phyloP scores from a whole-genome alignment of 441 rosid genomes.

The Corymbia calophylla region DNA sequence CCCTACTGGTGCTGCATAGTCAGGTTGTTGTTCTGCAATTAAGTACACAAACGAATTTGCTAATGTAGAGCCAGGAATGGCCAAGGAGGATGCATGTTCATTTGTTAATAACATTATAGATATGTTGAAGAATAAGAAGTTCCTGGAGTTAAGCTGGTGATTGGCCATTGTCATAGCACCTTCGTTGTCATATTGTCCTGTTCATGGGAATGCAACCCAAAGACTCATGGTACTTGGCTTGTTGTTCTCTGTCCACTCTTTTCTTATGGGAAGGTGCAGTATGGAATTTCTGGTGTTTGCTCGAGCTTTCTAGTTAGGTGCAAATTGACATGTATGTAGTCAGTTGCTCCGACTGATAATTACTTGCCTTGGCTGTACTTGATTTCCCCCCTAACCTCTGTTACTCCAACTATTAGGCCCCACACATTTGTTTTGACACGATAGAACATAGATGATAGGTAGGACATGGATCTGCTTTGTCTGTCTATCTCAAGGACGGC shows the following conservation, averaged over 20 bases:
- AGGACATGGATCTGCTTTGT: neutral
- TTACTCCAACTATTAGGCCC: neutral
- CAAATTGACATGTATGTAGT: neutral
- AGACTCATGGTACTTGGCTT: neutral
- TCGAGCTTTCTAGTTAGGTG: neutral
- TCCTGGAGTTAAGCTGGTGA: neutral
- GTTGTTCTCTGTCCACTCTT: neutral
- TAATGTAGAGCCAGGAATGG: neutral
- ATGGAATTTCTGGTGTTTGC: neutral
- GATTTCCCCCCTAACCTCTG: neutral
- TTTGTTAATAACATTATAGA: neutral
- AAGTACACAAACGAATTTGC: neutral
- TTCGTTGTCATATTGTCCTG: neutral
- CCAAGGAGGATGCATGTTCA: neutral
- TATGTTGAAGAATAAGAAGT: neutral
- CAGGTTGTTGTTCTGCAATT: neutral
- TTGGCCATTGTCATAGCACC: neutral
- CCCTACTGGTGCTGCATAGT: neutral
- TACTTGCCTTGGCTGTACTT: neutral
- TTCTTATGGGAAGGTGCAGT: neutral
- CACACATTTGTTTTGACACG: neutral
- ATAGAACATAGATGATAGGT: neutral
- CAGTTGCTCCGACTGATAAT: neutral
- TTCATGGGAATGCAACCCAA: neutral
- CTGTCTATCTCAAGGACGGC: neutral